A percentile compares a stretch with the other conserved stretches of the same genome.
These are phyloP conservation scores for Chrysoporthe cubensis DNA, from an alignment of 2,329 filamentous ascomycete species.

Conservation along the genomic window DNA sequence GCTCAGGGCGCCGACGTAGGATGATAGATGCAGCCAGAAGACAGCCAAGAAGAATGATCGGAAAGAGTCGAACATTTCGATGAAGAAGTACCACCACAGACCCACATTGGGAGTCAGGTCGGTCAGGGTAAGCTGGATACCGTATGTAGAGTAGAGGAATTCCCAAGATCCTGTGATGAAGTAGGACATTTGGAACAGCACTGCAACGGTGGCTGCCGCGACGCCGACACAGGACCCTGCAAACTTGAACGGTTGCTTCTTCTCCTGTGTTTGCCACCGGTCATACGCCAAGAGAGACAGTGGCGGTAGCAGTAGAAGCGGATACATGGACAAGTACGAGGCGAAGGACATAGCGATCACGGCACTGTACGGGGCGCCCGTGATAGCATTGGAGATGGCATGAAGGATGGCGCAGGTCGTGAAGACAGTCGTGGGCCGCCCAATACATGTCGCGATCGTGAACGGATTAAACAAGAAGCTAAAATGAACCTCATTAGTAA, in stretches of 20 bases:
- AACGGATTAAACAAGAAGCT: conserved; percentile 96
- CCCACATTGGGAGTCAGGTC: conserved; percentile 95
- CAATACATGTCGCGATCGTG: conserved; percentile 87
- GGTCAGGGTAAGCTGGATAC: conserved; percentile 85
- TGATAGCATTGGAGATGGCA: conserved; percentile 79
- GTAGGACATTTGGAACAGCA: conserved; percentile 73
- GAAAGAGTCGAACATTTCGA: conserved; percentile 99
- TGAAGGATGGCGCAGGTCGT: conserved; percentile 86
- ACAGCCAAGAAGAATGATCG: conserved; percentile 95
- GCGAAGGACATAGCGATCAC: conserved; percentile 87
- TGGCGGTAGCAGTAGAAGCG: conserved; percentile 82
- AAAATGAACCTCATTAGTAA: conserved; percentile 21
- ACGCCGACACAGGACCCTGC: conserved; percentile 55
- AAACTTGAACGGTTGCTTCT: conserved; percentile 51
- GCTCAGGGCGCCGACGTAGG: conserved; percentile 85
- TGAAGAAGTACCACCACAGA: conserved; percentile 99
- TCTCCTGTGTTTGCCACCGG: conserved; percentile 38
- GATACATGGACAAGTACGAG: conserved; percentile 90
- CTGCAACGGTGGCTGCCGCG: conserved; percentile 58
- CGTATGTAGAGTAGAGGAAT: conserved; percentile 87
- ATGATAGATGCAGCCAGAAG: conserved; percentile 93
- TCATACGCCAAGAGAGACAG: conserved; percentile 82
- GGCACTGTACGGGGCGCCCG: conserved; percentile 72
- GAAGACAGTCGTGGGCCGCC: conserved; percentile 85
- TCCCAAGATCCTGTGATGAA: conserved; percentile 81